Evolutionary conservation across 2,329 filamentous ascomycete genomes (phyloP).

Genomic region (Chaetothyriales sp.): DNA sequence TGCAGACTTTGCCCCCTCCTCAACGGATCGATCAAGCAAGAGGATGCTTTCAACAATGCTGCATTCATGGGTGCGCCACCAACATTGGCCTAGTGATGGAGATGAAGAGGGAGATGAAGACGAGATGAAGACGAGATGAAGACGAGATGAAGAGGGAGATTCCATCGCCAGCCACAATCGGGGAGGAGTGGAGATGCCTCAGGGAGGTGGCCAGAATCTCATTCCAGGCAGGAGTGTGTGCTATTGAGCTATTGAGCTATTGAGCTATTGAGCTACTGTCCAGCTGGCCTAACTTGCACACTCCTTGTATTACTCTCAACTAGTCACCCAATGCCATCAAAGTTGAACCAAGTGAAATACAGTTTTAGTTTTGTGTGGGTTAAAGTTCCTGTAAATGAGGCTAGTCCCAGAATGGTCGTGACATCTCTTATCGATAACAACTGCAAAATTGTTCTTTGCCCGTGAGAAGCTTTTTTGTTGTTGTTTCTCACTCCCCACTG

Average conservation of each 20-base stretch:
- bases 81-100: slow-evolving; percentile 5
- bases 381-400: not conserved
- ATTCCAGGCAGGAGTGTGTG: too few relatives aligned
- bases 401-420: not conserved
- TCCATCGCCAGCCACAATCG: not conserved
- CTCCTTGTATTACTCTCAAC: too few relatives aligned
- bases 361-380: too few relatives aligned
- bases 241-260: too few relatives aligned
- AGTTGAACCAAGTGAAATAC: too few relatives aligned
- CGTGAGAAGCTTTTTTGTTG: not conserved
- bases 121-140: slow-evolving; percentile 6
- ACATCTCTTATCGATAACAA: not conserved
- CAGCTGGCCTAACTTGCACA: too few relatives aligned
- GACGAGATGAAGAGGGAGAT: not conserved
- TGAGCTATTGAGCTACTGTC: too few relatives aligned
- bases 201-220: too few relatives aligned
- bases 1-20: slow-evolving; percentile 64
- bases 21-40: slow-evolving; percentile 60
- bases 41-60: slow-evolving; percentile 31
- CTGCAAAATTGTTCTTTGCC: not conserved
- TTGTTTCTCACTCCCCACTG: not conserved
- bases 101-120: not conserved
- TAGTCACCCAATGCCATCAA: too few relatives aligned
- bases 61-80: slow-evolving; percentile 33
- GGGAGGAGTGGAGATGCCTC: too few relatives aligned